Conservation (phyloP, 306 rosid species). For the Cucurbita maxima region DNA sequence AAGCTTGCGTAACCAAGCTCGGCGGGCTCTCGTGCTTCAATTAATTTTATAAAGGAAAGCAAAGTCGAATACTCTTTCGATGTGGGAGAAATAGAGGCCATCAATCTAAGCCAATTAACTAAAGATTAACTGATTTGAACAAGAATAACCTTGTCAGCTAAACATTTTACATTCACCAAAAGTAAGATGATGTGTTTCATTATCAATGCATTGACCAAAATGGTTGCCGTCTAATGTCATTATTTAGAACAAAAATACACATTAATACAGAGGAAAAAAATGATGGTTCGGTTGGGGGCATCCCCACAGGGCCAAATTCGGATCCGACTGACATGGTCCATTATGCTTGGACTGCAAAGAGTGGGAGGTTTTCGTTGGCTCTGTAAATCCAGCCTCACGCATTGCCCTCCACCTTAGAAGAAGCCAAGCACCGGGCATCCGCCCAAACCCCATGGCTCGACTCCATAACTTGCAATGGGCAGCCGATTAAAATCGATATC, state of each 20-base stretch:
- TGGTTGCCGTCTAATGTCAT: too few species aligned
- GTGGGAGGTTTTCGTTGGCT: slow-evolving; percentile 17
- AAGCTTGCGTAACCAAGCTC: not conserved
- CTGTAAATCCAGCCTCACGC: slow-evolving; percentile 29
- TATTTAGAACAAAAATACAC: too few species aligned
- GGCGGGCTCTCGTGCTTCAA: rapidly evolving
- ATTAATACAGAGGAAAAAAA: too few species aligned
- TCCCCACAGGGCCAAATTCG: not conserved
- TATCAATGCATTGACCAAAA: too few species aligned
- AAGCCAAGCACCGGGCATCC: not conserved
- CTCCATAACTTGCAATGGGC: not conserved
- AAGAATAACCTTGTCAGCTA: too few species aligned
- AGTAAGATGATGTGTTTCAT: too few species aligned
- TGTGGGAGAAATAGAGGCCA: not conserved
- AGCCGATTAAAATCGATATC: rapidly evolving
- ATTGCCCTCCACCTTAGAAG: not conserved
- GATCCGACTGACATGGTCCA: not conserved
- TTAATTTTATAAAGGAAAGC: not conserved
- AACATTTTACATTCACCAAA: too few species aligned
- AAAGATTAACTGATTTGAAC: not conserved
- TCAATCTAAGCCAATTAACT: not conserved
- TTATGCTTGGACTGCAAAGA: slow-evolving; percentile 14
- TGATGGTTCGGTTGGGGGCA: not conserved
- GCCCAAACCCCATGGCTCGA: not conserved
- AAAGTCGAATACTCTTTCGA: rapidly evolving